Base-by-base conservation (phyloP, 2,329 filamentous ascomycete species). In the Botrytis paeoniae region DNA sequence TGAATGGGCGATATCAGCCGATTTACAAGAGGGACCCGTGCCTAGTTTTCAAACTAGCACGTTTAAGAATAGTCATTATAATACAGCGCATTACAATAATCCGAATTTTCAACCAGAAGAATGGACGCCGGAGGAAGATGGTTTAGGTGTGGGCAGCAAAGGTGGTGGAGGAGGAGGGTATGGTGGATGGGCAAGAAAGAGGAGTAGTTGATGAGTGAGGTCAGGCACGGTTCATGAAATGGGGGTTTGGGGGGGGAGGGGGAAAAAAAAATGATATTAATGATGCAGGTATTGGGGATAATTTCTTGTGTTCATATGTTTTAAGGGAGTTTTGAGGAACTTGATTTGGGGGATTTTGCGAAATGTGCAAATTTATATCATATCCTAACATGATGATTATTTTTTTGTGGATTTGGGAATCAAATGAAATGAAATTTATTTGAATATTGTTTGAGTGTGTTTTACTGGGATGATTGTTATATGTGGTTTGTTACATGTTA, bases 61-160 rank as follows among this genome's bases (percentile, higher is more conserved):
- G 1, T 92, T 92, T 78, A 89, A 89, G 78, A 91, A 91, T 76
- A 89, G 87, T 70, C 88, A 91, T 71, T 91, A 88, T 82, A 92
- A 91, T 77, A 86, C 86, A 64, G 89, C 89, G 0, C 90, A 92
- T 78, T 92, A 89, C 76, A 89, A 89, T 74, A 92, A 92, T 75
- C 88, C 88, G 59, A 85, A 88, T 75, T 89, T 89, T 75, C 86
- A 88, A 74, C 87, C 87, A 0, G 86, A 88, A 75, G 85, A 86
- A 79, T 88, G 81, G 81, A 78, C 73, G 22, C 81, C 80, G 20
- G 80, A 81, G 16, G 77, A 75, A 4, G 80, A 81, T 18, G 80
- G 81, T 4, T 39, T 62, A 20, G 43, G 48, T 29, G 45, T 45
- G n/a, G 39, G 62, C 51, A 57, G 51, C 4, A 65, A 45, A 39